phyloP scores from a whole-genome alignment of 805 yeast species.

The Zygoascus ofunaensis region DNA sequence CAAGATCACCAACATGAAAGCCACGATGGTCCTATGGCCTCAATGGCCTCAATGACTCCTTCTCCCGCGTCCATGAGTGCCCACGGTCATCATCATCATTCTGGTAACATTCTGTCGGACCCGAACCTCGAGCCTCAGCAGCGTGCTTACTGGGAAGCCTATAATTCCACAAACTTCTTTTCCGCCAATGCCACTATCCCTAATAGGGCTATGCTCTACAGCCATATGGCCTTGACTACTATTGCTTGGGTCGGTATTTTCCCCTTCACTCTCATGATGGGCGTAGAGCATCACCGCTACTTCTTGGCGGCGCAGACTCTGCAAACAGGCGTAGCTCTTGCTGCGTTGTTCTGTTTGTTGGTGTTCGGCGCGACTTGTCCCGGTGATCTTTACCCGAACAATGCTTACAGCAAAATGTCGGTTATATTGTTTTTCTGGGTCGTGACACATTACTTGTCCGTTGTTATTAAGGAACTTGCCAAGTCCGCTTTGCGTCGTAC shows the following conservation, averaged over 20 bases:
- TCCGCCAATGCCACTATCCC: slow-evolving; percentile 35
- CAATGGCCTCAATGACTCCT: slow-evolving; percentile 5
- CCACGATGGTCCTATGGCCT: neutral
- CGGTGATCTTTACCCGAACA: slow-evolving; percentile 58
- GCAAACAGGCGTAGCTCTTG: slow-evolving; percentile 38
- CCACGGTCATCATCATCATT: slow-evolving; percentile 40
- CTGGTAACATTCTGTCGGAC: slow-evolving; percentile 59
- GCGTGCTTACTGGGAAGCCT: slow-evolving; percentile 63
- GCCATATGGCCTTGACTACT: slow-evolving; percentile 43
- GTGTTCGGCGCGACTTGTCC: slow-evolving; percentile 54
- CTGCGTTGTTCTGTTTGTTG: slow-evolving; percentile 47
- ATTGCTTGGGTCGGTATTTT: slow-evolving; percentile 45
- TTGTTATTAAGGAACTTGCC: slow-evolving; percentile 41
- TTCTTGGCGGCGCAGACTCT: slow-evolving; percentile 47
- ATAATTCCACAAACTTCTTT: slow-evolving; percentile 63
- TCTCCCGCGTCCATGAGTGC: slow-evolving; percentile 10
- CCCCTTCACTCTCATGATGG: slow-evolving; percentile 60
- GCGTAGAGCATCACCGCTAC: slow-evolving; percentile 36
- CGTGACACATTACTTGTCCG: slow-evolving; percentile 44
- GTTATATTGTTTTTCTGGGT: slow-evolving; percentile 48
- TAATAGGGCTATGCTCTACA: slow-evolving; percentile 41
- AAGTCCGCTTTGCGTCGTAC: slow-evolving; percentile 31
- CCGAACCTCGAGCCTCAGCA: slow-evolving; percentile 65
- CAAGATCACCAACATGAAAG: too few relatives aligned
- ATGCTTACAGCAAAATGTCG: slow-evolving; percentile 62